Evolutionary conservation across 2,329 filamentous ascomycete genomes (phyloP).

Genomic region (Truncatella angustata): DNA sequence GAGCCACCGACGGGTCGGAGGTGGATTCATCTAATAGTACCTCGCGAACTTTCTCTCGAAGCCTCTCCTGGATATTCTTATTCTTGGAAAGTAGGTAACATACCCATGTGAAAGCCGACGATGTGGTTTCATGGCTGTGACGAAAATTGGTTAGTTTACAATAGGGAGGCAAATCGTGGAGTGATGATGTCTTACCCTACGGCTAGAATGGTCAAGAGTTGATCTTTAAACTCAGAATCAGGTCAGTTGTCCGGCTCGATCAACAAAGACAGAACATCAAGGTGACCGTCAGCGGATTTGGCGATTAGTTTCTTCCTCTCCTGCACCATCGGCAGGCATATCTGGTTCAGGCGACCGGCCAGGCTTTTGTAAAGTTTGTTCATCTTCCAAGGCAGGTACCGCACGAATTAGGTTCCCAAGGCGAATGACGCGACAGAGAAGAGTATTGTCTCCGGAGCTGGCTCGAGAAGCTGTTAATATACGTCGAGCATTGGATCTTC

Average conservation of each 20-base stretch:
- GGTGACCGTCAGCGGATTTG: conserved; percentile 29
- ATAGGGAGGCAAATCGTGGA: conserved; percentile 30
- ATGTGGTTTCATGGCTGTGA: conserved; percentile 60
- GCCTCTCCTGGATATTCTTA: conserved; percentile 52
- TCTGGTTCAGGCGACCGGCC: conserved; percentile 32
- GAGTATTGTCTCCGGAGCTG: conserved; percentile 30
- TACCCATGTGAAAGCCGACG: conserved; percentile 62
- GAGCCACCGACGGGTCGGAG: conserved; percentile 25
- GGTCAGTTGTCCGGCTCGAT: conserved; percentile 52
- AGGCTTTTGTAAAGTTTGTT: conserved; percentile 37
- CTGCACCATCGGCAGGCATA: conserved; percentile 44
- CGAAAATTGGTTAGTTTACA: conserved; percentile 26
- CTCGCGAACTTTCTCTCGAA: conserved; percentile 59
- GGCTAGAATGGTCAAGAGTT: conserved; percentile 55
- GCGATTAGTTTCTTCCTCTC: conserved; percentile 48
- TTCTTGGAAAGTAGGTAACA: conserved; percentile 59
- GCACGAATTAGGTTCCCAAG: conserved; percentile 34
- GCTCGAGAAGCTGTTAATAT: conserved; percentile 44
- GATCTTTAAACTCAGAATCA: conserved; percentile 50
- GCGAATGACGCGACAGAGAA: conserved; percentile 39
- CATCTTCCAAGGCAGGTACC: conserved; percentile 43
- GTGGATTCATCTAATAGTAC: conserved; percentile 37
- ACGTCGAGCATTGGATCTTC: conserved; percentile 41
- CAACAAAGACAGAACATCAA: conserved; percentile 63
- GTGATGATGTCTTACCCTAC: conserved; percentile 50